Evolutionary conservation across 495 filamentous ascomycete genomes (phyloP), one percentile per base, ranked within the genome.

Genomic region (Cercophora newfieldiana): DNA sequence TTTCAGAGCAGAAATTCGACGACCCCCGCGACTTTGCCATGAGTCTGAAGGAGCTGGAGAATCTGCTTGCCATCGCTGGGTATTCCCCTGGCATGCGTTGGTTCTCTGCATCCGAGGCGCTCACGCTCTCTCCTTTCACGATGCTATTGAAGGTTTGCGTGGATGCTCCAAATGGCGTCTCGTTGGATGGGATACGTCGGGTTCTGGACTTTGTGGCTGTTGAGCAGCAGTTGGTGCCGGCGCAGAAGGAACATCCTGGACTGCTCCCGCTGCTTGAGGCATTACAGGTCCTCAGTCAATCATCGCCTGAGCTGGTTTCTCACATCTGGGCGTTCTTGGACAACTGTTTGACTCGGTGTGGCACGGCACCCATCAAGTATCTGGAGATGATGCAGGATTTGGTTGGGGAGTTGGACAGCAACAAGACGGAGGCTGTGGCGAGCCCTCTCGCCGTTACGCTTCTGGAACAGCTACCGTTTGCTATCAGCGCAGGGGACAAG

Each of bases 41-140:
- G 54, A 79, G 85, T 25, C 63, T 88, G 7, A 83, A 92, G 50
- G 88, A 93, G 71, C 77, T 96, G 26, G 88, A 91, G 69, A 90
- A 92, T 69, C 78, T 94, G 29, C 81, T 96, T 12, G 81, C 87
- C 51, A 90, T 97, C 68, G 92, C 92, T 14, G 82, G 87, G 64
- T 86, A 86, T 68, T 94, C 92, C 12, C 86, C 91, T 18, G 86
- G 86, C 18, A 90, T 96, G 85, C 88, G 89, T 49, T 97, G 93
- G 93, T 95, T 85, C 70, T 69, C 81, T 68, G 78, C 86, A 74
- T 70, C 78, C 71, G 69, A 85, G 74, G 68, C 76, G 61, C 64
- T 84, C 47, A 65, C 72, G 4, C 72, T 85, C n/a, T 90, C 89
- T 19, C 89, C 88, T 2, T 90, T 91, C 56, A 85, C 83, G n/a